Evolutionary conservation across 169 alveolate species (phyloP), one percentile per base, ranked within the genome.

Genomic region (Plasmodium knowlesi): DNA sequence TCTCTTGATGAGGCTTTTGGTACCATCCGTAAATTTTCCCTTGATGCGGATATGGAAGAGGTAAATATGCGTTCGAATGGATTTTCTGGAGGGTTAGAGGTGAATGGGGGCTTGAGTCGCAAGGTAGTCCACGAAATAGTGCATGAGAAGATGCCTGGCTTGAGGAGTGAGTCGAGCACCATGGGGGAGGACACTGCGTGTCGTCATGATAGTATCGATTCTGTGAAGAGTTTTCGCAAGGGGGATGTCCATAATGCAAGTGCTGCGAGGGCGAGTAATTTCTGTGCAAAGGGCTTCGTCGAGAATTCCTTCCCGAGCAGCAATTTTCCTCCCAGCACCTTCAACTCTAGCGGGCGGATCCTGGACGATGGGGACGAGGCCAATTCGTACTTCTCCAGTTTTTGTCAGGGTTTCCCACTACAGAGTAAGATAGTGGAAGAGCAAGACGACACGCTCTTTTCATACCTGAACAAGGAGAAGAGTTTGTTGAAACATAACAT

Each of bases 291-390:
- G 0, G 25, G 61, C 22, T 50, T 50, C 61, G 19, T 14, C 10
- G 57, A 46, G 10, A 5, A 5, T 5, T 46, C 16, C 28, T 50
- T 28, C 16, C 3, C 19, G 32, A 0, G 16, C 57, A 14, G 30
- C 54, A 80, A 12, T 12, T 50, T 12, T 3, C 61, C 61, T 1
- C 25, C 61, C 9, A 10, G n/a, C 57, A 8, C 32, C 8, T 67
- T 28, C 41, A 67, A 67, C 37, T 12, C 76, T 2, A 22, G 71
- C 57, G 39, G 79, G 30, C 14, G 70, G 30, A 57, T 16, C 14
- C 30, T 30, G 80, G 79, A 82, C 5, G 54, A 82, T 14, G 81
- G 67, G 83, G 92, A 71, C 37, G 92, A 83, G 30, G 41, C 25
- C 28, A 25, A 70, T 30, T 83, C 71, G n/a, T 70, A 43, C 50